Evolutionary conservation across 2,329 filamentous ascomycete genomes (phyloP), one percentile per base, ranked within the genome.

Genomic region (Metarhizium guizhouense): DNA sequence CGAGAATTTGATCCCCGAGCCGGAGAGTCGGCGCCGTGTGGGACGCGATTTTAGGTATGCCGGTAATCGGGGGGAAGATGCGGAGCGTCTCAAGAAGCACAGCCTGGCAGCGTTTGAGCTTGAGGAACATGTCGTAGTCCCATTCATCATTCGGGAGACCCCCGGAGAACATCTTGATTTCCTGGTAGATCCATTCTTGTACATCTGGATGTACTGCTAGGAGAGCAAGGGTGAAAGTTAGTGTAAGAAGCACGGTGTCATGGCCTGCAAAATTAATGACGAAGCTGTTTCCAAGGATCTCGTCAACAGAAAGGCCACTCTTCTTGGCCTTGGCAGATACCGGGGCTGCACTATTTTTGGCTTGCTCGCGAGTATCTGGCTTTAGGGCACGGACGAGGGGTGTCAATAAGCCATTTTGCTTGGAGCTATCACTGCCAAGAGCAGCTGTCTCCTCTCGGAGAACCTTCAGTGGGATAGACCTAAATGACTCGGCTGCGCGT

Each of bases 251-350:
- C 0, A 76, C 77, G 0, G 77, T 79, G 56, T 81, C 77, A 56
- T 79, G 76, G 0, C 78, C 78, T 0, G 78, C 77, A 52, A 80
- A 68, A 51, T 75, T 78, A 58, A 78, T 71, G 1, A 74, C 65
- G 53, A 76, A 77, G 50, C 78, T 64, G 49, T 79, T 79, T 14
- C 77, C 75, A 45, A 74, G 74, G 6, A 81, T 73, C 56, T 81
- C 77, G 0, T 59, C 57, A 49, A 73, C 70, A 0, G 63, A 73
- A 36, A 73, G 64, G 11, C 66, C 57, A 20, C 4, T 47, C 4
- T 47, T 47, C 11, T n/a, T n/a, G 16, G 8, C n/a, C 43, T 25
- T 47, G 20, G 43, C 4, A 18, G 11, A 8, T 47, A 58, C 30
- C 29, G 54, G 36, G 10, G 36, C 10, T 11, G 10, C 43, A 3